Evolutionary conservation across 2,329 filamentous ascomycete genomes (phyloP).

Genomic region (Colletotrichum gloeosporioides): DNA sequence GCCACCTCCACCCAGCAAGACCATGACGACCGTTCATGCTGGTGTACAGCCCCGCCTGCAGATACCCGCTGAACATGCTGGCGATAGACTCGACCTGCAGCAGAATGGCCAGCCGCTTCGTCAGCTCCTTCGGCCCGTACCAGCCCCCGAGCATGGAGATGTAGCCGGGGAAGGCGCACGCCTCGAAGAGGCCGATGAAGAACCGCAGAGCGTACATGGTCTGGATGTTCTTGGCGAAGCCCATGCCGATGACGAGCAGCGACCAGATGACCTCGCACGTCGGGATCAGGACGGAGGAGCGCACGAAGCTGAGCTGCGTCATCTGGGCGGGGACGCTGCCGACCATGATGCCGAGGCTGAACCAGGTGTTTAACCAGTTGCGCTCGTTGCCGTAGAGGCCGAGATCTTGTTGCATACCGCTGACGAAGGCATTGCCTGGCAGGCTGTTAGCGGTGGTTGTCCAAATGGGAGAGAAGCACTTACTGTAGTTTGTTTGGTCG

Average conservation of each 20-base stretch:
- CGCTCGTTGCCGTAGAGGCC: constrained; percentile 28
- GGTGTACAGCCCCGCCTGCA: constrained; percentile 57
- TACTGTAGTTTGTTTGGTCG: constrained; percentile 35
- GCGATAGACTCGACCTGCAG: constrained; percentile 56
- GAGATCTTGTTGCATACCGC: constrained; percentile 31
- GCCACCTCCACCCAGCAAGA: constrained; percentile 41
- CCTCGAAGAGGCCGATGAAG: constrained; percentile 46
- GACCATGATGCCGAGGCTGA: constrained; percentile 26
- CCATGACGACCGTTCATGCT: constrained; percentile 36
- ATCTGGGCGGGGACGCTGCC: constrained; percentile 31
- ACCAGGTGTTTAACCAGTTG: constrained; percentile 27
- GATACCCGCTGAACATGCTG: constrained; percentile 61
- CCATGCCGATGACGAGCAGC: constrained; percentile 4
- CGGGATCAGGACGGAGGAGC: constrained; percentile 31
- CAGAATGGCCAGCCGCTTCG: constrained; percentile 56
- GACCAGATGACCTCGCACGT: constrained; percentile 30
- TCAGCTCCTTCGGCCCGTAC: constrained; percentile 44
- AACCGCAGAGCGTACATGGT: constrained; percentile 46
- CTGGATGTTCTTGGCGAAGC: constrained; percentile 27
- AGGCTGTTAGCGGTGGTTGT: neutral
- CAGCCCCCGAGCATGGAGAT: constrained; percentile 46
- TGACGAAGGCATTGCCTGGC: constrained; percentile 28
- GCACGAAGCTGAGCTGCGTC: constrained; percentile 28
- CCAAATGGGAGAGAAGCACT: neutral
- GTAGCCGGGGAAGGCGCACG: constrained; percentile 28